Evolutionary conservation across 2,329 filamentous ascomycete species (phyloP).

Genomic region (Ophiostoma sp.): DNA sequence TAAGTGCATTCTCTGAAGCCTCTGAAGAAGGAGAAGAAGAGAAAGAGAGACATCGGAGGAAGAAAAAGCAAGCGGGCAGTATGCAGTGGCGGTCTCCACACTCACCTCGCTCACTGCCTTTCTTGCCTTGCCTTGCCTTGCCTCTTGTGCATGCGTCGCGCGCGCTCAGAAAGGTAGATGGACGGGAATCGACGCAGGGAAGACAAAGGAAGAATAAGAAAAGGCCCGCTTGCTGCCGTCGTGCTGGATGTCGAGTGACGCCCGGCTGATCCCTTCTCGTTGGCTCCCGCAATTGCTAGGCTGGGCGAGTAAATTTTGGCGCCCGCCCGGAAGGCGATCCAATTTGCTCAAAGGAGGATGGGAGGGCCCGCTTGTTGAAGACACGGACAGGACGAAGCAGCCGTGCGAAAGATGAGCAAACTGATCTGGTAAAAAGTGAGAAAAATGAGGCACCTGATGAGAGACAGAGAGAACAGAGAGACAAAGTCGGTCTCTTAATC

Average conservation of each 20-base stretch:
- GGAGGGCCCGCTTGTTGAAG: conserved; percentile 7
- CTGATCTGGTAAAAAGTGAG: background rate
- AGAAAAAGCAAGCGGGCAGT: background rate
- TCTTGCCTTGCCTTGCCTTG: background rate
- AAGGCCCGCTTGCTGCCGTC: conserved; percentile 6
- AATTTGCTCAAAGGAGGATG: conserved; percentile 18
- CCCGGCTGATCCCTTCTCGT: conserved; percentile 13
- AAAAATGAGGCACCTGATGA: background rate
- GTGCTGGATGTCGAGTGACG: conserved; percentile 23
- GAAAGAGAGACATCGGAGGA: background rate
- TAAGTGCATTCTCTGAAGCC: background rate
- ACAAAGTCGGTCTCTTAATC: background rate
- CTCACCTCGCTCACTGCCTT: background rate
- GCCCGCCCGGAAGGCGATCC: conserved; percentile 24
- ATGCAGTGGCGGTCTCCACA: background rate
- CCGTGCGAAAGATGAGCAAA: background rate
- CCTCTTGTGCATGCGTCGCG: background rate
- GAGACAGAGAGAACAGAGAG: background rate
- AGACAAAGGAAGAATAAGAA: background rate
- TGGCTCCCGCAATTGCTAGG: conserved; percentile 17
- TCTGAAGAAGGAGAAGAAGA: background rate
- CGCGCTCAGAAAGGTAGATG: background rate
- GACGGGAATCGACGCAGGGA: background rate
- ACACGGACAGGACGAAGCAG: background rate
- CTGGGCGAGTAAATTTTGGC: conserved; percentile 19